These are phyloP conservation scores for Phytopythium chamaehyphon DNA, from an alignment of 352 stramenopile genomes.

Conservation along the genomic window DNA sequence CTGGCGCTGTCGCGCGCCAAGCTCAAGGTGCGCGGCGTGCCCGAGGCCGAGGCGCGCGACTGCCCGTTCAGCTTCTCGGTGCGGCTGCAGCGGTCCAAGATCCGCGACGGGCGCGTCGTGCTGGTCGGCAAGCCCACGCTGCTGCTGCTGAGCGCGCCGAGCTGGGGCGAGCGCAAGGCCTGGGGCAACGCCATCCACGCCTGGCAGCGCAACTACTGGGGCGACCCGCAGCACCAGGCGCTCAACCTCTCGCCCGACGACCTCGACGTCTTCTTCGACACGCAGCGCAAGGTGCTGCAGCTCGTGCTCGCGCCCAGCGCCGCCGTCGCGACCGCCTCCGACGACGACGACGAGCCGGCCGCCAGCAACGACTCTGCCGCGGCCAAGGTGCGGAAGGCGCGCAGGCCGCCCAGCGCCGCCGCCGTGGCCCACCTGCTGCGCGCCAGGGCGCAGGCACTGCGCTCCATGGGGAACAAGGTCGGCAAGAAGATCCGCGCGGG, in stretches of 20 bases:
- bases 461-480: conserved; percentile 52
- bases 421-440: conserved; percentile 49
- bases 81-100: conserved; percentile 60
- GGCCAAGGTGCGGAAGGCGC: too few species aligned
- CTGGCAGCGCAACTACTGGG: conserved; percentile 87
- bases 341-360: conserved; percentile 7
- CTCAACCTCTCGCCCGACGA: conserved; percentile 48
- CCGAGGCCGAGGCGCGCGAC: conserved; percentile 60
- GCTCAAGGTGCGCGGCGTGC: conserved; percentile 74
- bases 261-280: conserved; percentile 70
- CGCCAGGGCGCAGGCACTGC: conserved; percentile 49
- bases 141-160: conserved; percentile 64
- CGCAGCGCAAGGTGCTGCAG: conserved; percentile 53
- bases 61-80: conserved; percentile 80
- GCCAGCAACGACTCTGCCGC: too few species aligned
- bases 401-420: conserved; percentile 10
- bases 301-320: conserved; percentile 33
- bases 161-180: conserved; percentile 70
- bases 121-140: conserved; percentile 51
- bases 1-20: conserved; percentile 65
- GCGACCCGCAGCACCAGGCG: conserved; percentile 60
- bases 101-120: conserved; percentile 63
- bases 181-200: conserved; percentile 87
- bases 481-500: conserved; percentile 64
- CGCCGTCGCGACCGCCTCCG: background rate